phyloP scores from a whole-genome alignment of 2,329 filamentous ascomycete genomes.

The Fonsecaea pugnacius region DNA sequence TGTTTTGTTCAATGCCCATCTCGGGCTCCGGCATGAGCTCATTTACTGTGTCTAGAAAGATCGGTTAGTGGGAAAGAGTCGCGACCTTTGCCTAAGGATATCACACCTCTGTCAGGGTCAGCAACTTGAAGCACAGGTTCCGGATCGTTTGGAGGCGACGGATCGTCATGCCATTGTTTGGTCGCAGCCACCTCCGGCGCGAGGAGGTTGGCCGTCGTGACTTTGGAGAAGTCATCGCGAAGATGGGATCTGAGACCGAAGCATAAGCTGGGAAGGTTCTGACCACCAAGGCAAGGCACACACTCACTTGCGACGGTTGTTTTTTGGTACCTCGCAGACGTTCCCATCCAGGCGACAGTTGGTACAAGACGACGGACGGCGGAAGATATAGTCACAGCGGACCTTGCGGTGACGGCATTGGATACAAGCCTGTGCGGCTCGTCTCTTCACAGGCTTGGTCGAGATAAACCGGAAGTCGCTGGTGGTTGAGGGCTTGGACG shows the following conservation, averaged over 20 bases:
- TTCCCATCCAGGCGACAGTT: constrained; percentile 17
- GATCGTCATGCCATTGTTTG: neutral
- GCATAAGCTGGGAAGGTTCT: neutral
- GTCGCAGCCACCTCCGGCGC: neutral
- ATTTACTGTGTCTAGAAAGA: neutral
- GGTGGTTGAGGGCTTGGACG: neutral
- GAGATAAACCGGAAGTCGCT: constrained; percentile 11
- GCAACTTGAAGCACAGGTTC: neutral
- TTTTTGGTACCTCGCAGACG: constrained; percentile 10
- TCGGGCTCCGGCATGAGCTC: neutral
- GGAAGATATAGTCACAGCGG: constrained; percentile 15
- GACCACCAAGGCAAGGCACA: neutral
- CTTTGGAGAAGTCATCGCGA: neutral
- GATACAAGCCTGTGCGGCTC: constrained; percentile 17
- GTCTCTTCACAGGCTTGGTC: constrained; percentile 11
- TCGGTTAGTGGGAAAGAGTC: neutral
- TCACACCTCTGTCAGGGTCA: neutral
- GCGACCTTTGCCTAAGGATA: neutral
- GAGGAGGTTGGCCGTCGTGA: neutral
- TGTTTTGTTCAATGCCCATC: neutral
- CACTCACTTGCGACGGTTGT: constrained; percentile 13
- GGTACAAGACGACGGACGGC: constrained; percentile 9
- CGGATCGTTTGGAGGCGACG: neutral
- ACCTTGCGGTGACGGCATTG: constrained; percentile 17
- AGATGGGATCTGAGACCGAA: neutral